Evolutionary conservation across 805 yeast genomes (phyloP).

Genomic region (Kazachstania taianensis): DNA sequence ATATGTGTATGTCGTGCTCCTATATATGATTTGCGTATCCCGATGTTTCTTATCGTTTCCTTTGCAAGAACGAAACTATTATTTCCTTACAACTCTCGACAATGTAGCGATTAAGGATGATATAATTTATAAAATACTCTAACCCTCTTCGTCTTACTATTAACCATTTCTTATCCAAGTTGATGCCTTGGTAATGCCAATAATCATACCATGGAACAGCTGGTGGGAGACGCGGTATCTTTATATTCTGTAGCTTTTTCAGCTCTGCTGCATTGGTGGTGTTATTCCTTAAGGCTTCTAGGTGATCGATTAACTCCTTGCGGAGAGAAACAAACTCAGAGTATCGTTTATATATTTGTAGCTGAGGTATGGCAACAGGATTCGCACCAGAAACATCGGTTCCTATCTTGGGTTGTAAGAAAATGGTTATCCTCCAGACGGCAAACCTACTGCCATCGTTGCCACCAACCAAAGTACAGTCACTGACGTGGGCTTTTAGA

Average conservation of each 20-base stretch:
- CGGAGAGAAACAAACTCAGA: conserved; percentile 50
- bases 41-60: too few species aligned
- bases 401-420: conserved; percentile 10
- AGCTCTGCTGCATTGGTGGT: too few species aligned
- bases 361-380: conserved; percentile 12
- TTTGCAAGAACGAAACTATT: conserved; percentile 4
- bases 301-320: conserved; percentile 21
- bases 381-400: conserved; percentile 1
- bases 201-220: conserved; percentile 32
- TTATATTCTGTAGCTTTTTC: conserved; percentile 12
- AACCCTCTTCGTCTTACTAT: conserved; percentile 46
- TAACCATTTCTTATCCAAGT: conserved; percentile 37
- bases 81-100: conserved; percentile 14
- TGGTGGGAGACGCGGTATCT: conserved; percentile 44
- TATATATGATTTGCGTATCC: too few species aligned
- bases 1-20: too few species aligned
- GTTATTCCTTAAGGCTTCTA: conserved; percentile 1
- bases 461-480: conserved; percentile 24
- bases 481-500: conserved; percentile 14
- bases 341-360: conserved; percentile 49
- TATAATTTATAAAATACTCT: conserved; percentile 49
- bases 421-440: conserved; percentile 23
- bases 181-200: conserved; percentile 23
- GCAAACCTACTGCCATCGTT: conserved; percentile 19
- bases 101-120: conserved; percentile 38